Base-by-base conservation (phyloP, 768 basidiomycete genomes). In the Suillus subaureus region DNA sequence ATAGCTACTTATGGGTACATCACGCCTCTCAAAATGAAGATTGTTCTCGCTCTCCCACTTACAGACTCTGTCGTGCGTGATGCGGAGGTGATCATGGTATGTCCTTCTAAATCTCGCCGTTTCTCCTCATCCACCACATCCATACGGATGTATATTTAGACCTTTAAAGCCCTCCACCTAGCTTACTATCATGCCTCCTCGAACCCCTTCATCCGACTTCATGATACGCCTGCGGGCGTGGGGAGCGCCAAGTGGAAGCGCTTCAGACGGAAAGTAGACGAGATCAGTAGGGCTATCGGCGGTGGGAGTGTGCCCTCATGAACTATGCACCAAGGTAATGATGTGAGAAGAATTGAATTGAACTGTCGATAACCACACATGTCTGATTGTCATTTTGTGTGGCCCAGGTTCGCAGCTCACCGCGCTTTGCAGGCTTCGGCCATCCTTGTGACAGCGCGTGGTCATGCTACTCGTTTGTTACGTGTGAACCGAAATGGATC, bases 1-100 rank as follows among this genome's bases (percentile, higher is more conserved):
- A 90, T 93, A 60, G 94, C 93, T 2, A 92, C 94, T 45, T 96
- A 96, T 76, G 95, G 94, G 47, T 97, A 94, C 77, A 86, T 95
- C 60, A 95, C 93, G 12, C 93, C 94, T 15, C 80, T 93, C 67
- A 93, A 91, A 73, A 84, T 95, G 71, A 96, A 95, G 81, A 94
- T 97, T 71, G 84, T 97, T 64, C 73, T 96, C 61, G 90, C 89
- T 1, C 77, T 96, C 61, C 89, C 92, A 9, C 78, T 96, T 68
- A 87, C 91, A 9, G 95, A 97, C 72, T 83, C 91, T 15, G 86
- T 95, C 26, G 87, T 96, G 37, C 86, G 87, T 45, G 95, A 97
- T 73, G 81, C 83, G 31, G 94, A 96, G 71, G 84, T 96, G 65
- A 84, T 86, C 68, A 85, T 85, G 73, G 94, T 94, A 62, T 68